Evolutionary conservation across 1,284 basidiomycete genomes (phyloP).

Genomic region (Uromyces viciae-fabae): DNA sequence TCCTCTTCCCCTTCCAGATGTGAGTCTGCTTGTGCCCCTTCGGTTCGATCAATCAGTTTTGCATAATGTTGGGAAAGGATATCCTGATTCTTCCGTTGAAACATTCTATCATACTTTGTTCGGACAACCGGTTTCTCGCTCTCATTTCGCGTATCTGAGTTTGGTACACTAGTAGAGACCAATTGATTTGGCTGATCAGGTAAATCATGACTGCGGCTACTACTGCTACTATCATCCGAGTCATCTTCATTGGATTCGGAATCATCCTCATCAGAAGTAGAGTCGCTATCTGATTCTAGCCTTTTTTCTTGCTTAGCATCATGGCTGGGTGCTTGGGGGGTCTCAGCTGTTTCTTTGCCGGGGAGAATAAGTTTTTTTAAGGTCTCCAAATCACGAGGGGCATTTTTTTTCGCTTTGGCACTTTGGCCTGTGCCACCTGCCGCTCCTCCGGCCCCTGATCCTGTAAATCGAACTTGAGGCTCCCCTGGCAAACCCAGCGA

Average conservation of each 20-base stretch:
- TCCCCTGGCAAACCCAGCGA: conserved; percentile 88
- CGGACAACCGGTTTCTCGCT: conserved; percentile 60
- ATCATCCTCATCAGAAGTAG: conserved; percentile 48
- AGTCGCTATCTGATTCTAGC: conserved; percentile 48
- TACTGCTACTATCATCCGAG: conserved; percentile 46
- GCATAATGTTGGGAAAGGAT: conserved; percentile 87
- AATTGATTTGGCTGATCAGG: conserved; percentile 44
- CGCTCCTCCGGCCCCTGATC: conserved; percentile 60
- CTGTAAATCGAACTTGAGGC: conserved; percentile 89
- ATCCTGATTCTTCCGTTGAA: conserved; percentile 90
- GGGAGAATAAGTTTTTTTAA: conserved; percentile 16
- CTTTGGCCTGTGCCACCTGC: conserved; percentile 48
- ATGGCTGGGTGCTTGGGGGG: conserved; percentile 34
- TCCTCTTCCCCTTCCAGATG: conserved; percentile 63
- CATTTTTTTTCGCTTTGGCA: conserved; percentile 51
- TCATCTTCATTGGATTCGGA: conserved; percentile 52
- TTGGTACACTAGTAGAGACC: conserved; percentile 37
- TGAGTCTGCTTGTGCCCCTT: conserved; percentile 54
- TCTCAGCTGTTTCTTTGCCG: background rate
- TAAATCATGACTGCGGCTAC: conserved; percentile 49
- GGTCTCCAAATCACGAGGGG: conserved; percentile 50
- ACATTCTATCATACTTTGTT: conserved; percentile 98
- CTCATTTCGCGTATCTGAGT: conserved; percentile 29
- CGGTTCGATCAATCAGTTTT: conserved; percentile 73
- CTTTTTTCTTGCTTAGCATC: conserved; percentile 46